phyloP scores from a whole-genome alignment of 2,329 filamentous ascomycete species.

The Helotiales sp. region DNA sequence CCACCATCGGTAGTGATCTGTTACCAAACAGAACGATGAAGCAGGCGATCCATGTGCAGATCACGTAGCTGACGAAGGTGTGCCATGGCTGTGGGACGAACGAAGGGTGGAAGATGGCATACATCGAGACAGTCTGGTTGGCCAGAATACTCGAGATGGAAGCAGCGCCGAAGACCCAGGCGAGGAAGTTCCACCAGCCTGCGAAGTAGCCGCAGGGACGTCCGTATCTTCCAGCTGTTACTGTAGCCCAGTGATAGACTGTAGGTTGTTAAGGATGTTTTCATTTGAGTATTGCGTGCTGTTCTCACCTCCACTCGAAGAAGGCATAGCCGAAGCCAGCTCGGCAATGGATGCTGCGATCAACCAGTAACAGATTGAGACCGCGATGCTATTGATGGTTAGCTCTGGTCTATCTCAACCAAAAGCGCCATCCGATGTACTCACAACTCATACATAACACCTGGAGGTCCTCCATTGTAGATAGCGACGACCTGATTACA shows the following conservation, averaged over 20 bases:
- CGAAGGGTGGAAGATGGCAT: constrained; percentile 51
- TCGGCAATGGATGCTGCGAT: constrained; percentile 57
- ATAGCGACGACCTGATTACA: constrained; percentile 48
- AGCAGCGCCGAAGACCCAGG: constrained; percentile 44
- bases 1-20: constrained; percentile 54
- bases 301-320: constrained; percentile 43
- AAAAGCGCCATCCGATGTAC: constrained; percentile 47
- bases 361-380: constrained; percentile 54
- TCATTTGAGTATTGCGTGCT: background rate
- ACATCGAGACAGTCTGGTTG: constrained; percentile 52
- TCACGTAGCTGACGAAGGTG: constrained; percentile 53
- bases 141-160: constrained; percentile 45
- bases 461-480: constrained; percentile 64
- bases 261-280: background rate
- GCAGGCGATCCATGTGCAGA: constrained; percentile 51
- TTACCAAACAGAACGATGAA: constrained; percentile 57
- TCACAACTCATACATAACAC: constrained; percentile 63
- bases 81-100: constrained; percentile 53
- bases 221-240: constrained; percentile 53
- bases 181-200: constrained; percentile 57
- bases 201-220: constrained; percentile 54
- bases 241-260: constrained; percentile 57
- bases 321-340: constrained; percentile 51
- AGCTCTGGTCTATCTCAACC: constrained; percentile 46
- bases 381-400: constrained; percentile 49